Evolutionary conservation across 108 stramenopile genomes (phyloP).

Genomic region (Cyclotella baltica): DNA sequence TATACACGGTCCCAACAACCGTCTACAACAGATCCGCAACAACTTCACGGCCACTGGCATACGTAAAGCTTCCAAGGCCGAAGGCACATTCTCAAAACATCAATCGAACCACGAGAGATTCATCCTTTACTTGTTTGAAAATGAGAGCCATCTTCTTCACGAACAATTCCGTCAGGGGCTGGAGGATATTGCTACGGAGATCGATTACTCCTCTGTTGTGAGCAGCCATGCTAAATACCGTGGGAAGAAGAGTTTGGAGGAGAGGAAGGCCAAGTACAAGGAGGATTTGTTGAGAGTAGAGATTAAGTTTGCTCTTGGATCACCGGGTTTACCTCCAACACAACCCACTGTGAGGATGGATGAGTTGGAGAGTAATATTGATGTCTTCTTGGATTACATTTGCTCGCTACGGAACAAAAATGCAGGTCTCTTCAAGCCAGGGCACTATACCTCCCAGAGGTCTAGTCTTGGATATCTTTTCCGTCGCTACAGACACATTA

Average conservation of each 20-base stretch:
- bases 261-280: neutral
- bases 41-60: neutral
- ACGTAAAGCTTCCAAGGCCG: neutral
- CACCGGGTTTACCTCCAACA: neutral
- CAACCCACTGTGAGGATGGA: neutral
- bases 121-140: constrained; percentile 2
- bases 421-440: neutral
- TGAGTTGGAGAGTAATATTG: neutral
- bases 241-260: neutral
- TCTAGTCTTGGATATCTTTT: neutral
- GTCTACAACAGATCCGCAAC: no score
- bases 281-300: neutral
- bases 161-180: neutral
- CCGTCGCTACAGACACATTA: neutral
- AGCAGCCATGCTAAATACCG: neutral
- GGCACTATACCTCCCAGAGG: neutral
- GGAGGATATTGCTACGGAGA: constrained; percentile 5
- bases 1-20: no score
- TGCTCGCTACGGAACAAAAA: neutral
- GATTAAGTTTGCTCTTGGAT: neutral
- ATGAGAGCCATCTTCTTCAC: neutral
- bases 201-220: constrained; percentile 11
- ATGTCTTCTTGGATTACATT: neutral
- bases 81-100: neutral
- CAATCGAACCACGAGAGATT: neutral